Conservation (phyloP, 2,329 filamentous ascomycete genomes). For the Lachnellula willkommii region DNA sequence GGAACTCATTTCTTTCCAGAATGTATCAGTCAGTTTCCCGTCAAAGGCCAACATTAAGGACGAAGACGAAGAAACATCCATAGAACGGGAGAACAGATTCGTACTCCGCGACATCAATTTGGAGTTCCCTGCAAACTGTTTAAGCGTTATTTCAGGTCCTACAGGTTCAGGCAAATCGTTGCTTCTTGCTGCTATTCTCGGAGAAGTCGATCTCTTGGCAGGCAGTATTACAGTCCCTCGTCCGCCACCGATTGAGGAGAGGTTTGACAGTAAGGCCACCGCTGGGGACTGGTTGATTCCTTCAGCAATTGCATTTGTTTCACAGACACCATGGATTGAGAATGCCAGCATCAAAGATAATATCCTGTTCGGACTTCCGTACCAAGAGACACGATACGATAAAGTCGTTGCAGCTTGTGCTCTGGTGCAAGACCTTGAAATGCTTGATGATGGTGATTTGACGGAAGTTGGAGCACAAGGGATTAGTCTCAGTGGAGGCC, state of each 20-base stretch:
- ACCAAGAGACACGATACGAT: slow-evolving; percentile 58
- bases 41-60: no score
- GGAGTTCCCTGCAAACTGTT: slow-evolving; percentile 59
- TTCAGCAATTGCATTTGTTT: slow-evolving; percentile 64
- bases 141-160: slow-evolving; percentile 70
- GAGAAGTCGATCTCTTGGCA: slow-evolving; percentile 63
- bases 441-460: slow-evolving; percentile 67
- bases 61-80: no score
- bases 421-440: slow-evolving; percentile 66
- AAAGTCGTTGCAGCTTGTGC: slow-evolving; percentile 67
- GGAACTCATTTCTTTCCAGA: slow-evolving; percentile 56
- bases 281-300: slow-evolving; percentile 59
- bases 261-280: slow-evolving; percentile 57
- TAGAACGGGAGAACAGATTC: slow-evolving; percentile 47
- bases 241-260: slow-evolving; percentile 40
- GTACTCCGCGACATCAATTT: slow-evolving; percentile 59
- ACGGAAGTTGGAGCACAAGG: slow-evolving; percentile 80
- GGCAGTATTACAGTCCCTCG: slow-evolving; percentile 54
- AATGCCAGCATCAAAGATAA: slow-evolving; percentile 73
- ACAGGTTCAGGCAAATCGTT: slow-evolving; percentile 75
- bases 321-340: slow-evolving; percentile 79
- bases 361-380: slow-evolving; percentile 68
- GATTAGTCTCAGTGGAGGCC: slow-evolving; percentile 75
- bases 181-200: slow-evolving; percentile 65
- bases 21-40: slow-evolving; percentile 62